Percentiles rank a stretch among this genome's conserved stretches.
These are phyloP conservation scores for Nothopassalora personata DNA, from an alignment of 2,329 filamentous ascomycete genomes.

Conservation along the genomic window DNA sequence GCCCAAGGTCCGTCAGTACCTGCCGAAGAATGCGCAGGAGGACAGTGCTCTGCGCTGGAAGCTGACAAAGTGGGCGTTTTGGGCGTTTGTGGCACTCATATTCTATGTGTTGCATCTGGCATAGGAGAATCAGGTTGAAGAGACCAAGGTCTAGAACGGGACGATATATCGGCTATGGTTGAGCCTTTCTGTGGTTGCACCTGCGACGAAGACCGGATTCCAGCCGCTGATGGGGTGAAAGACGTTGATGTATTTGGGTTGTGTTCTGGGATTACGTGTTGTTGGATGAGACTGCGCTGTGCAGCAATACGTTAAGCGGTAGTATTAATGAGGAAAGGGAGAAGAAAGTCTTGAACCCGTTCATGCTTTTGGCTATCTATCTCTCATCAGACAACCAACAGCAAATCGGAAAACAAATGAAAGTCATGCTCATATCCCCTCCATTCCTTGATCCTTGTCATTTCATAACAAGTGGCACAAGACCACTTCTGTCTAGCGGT, in stretches of 20 bases:
- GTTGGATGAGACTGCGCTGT: background rate
- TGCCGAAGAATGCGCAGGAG: background rate
- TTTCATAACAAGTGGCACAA: slow-evolving; percentile 13
- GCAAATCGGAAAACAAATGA: slow-evolving; percentile 19
- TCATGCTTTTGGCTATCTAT: slow-evolving; percentile 16
- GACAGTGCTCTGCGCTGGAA: background rate
- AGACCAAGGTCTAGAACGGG: too few species aligned
- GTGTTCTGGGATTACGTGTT: background rate
- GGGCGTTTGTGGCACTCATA: too few species aligned
- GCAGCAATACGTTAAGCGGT: background rate
- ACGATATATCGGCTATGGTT: too few species aligned
- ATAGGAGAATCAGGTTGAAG: too few species aligned
- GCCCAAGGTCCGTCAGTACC: background rate
- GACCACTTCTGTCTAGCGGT: slow-evolving; percentile 16
- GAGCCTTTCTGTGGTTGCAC: too few species aligned
- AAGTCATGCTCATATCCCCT: slow-evolving; percentile 17
- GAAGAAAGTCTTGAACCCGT: background rate
- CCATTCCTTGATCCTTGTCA: slow-evolving; percentile 10
- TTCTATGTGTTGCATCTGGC: too few species aligned
- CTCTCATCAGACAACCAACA: slow-evolving; percentile 16
- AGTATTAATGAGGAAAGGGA: background rate
- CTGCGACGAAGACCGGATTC: too few species aligned
- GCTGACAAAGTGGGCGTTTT: background rate
- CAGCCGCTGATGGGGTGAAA: too few species aligned
- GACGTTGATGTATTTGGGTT: too few species aligned